These are phyloP conservation scores for Endoconidiophora polonica DNA, from an alignment of 2,329 filamentous ascomycete species.

Conservation along the genomic window DNA sequence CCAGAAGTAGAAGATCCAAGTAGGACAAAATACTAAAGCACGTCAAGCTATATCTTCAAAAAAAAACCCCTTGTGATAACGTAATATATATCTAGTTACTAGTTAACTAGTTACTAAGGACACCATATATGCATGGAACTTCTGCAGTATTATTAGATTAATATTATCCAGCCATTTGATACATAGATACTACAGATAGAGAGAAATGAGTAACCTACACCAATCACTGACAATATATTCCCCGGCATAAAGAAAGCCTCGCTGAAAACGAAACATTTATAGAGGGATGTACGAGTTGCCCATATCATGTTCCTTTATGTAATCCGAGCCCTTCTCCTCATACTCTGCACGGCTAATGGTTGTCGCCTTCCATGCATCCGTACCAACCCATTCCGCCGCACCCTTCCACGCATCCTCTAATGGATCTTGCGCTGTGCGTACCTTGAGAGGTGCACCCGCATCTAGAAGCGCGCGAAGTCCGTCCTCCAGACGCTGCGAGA, in stretches of 20 bases:
- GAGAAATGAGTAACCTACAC: not conserved
- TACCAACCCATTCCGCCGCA: constrained; percentile 67
- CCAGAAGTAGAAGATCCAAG: no score
- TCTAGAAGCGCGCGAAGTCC: constrained; percentile 62
- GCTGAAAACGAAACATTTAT: not conserved
- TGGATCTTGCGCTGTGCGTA: constrained; percentile 60
- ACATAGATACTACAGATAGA: no score
- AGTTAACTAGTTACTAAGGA: no score
- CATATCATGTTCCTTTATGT: constrained; percentile 67
- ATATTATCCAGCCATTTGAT: no score
- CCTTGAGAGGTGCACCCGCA: constrained; percentile 45
- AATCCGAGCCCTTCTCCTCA: constrained; percentile 79
- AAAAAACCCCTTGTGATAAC: no score
- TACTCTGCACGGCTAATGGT: constrained; percentile 71
- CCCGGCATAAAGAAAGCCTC: no score
- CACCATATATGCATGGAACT: no score
- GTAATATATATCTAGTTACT: no score
- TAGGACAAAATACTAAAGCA: no score
- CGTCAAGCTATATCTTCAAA: no score
- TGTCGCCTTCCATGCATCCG: constrained; percentile 40
- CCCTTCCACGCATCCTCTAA: constrained; percentile 86
- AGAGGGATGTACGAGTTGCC: constrained; percentile 38
- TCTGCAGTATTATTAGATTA: no score
- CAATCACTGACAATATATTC: constrained; percentile 14
- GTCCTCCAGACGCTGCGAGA: constrained; percentile 62